Percentiles rank a stretch among this genome's conserved stretches.
Evolutionary conservation across 306 rosid species (phyloP).

Genomic region (Malus orientalis): DNA sequence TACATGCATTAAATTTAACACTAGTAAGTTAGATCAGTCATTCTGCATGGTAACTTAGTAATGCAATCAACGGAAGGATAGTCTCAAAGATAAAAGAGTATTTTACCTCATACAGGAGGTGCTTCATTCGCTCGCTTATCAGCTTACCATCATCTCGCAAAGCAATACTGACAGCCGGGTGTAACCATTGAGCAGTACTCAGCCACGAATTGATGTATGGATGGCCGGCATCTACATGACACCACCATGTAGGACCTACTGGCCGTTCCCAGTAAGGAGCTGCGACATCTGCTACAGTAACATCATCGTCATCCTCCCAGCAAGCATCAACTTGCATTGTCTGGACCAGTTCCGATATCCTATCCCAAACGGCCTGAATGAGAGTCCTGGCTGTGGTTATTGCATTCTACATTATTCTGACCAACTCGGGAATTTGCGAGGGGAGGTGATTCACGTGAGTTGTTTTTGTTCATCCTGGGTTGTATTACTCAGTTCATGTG

Average conservation of each 20-base stretch:
- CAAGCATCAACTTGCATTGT: conserved; percentile 27
- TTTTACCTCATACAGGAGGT: conserved; percentile 20
- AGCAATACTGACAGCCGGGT: conserved; percentile 20
- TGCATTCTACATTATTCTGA: conserved; percentile 5
- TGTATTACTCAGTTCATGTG: not conserved
- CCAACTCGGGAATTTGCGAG: too few relatives aligned
- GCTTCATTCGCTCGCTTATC: conserved; percentile 27
- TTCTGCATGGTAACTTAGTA: not conserved
- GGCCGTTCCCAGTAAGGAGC: conserved; percentile 16
- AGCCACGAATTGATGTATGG: conserved; percentile 17
- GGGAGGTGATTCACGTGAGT: too few relatives aligned
- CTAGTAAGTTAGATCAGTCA: not conserved
- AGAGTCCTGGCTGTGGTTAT: not conserved
- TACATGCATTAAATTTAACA: not conserved
- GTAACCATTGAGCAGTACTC: conserved; percentile 23
- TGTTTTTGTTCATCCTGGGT: conserved; percentile 4
- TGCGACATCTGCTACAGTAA: conserved; percentile 31
- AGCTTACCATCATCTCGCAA: conserved; percentile 23
- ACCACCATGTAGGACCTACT: conserved; percentile 30
- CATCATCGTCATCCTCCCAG: conserved; percentile 38
- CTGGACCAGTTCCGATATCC: conserved; percentile 46
- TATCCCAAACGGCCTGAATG: conserved; percentile 31
- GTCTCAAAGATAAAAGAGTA: not conserved
- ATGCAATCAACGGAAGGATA: not conserved
- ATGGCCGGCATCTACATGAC: conserved; percentile 22